Evolutionary conservation across 78 protist genomes (phyloP), one percentile per base, ranked within the genome.

Genomic region (slime mould (Dictyostelium discoideum)): DNA sequence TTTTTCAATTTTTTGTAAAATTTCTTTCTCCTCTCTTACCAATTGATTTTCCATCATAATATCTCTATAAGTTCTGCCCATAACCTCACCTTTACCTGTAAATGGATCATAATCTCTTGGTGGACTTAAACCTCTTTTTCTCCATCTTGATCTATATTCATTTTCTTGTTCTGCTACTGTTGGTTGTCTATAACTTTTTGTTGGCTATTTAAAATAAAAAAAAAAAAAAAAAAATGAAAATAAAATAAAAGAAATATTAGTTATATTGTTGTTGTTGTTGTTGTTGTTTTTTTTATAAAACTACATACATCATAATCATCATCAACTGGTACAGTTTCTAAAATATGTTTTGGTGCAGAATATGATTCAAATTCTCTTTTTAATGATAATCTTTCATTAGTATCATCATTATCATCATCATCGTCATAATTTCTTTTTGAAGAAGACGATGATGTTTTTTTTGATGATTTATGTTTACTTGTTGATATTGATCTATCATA

Each of bases 61-160:
- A 2, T 93, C 96, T 81, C 74, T 80, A 65, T 85, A 86, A 0
- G 77, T 29, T 39, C 86, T 40, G 60, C 86, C 89, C 32, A 24
- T 67, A 9, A 48, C 86, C 2, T 85, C 80, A 46, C 88, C 92
- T 73, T 84, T 93, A 11, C 85, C 84, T 29, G 96, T 86, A 60
- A 93, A 85, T 8, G 92, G 96, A 60, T 93, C 96, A 80, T 88
- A 88, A 32, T 63, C 86, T 26, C 96, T 72, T n/a, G 96, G 92
- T 32, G 96, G 96, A 60, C 78, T 48, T 6, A 93, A 18, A 20
- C 60, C 60, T 83, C 96, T 84, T 57, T 84, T 93, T 84, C 96
- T 84, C 96, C 96, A 93, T 42, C 96, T 84, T 4, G 83, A 39
- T 48, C 73, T 72, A 67, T 88, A 88, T 54, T 88, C 93, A 20